Percentiles rank a stretch among this genome's conserved stretches.
phyloP scores from a whole-genome alignment of 2,329 filamentous ascomycete genomes.

The Sporothrix globosa region DNA sequence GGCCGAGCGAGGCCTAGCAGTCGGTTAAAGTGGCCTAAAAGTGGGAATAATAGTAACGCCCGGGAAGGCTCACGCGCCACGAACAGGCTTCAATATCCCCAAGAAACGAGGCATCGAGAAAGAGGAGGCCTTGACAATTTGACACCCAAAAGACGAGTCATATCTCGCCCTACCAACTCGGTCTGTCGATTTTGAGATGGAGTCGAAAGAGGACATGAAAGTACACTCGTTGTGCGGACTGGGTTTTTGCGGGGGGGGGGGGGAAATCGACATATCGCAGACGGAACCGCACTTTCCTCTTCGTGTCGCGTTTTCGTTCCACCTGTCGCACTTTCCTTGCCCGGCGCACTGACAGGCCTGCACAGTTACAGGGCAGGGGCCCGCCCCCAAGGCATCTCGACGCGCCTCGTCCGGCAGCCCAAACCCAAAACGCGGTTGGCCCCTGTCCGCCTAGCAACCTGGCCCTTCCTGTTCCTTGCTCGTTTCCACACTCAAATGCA shows the following conservation, averaged over 20 bases:
- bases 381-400: constrained; percentile 1
- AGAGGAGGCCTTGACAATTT: too few relatives aligned
- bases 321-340: background rate
- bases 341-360: background rate
- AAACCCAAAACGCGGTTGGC: constrained; percentile 32
- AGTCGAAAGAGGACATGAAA: background rate
- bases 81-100: background rate
- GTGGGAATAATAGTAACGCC: background rate
- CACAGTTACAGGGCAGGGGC: background rate
- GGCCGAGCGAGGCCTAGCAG: background rate
- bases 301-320: background rate
- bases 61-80: background rate
- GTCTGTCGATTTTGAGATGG: background rate
- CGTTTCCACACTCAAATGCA: background rate
- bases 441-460: constrained; percentile 18
- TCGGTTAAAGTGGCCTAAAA: constrained; percentile 6
- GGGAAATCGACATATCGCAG: too few relatives aligned
- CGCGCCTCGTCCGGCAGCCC: constrained; percentile 22
- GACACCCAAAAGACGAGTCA: background rate
- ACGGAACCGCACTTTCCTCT: too few relatives aligned
- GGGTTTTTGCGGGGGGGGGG: background rate
- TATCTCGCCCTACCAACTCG: background rate
- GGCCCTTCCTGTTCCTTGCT: background rate
- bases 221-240: background rate
- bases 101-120: background rate